A percentile compares a stretch with the other conserved stretches of the same genome.
Evolutionary conservation across 208 protist species (phyloP).

Genomic region (Trichomonas gallinae): DNA sequence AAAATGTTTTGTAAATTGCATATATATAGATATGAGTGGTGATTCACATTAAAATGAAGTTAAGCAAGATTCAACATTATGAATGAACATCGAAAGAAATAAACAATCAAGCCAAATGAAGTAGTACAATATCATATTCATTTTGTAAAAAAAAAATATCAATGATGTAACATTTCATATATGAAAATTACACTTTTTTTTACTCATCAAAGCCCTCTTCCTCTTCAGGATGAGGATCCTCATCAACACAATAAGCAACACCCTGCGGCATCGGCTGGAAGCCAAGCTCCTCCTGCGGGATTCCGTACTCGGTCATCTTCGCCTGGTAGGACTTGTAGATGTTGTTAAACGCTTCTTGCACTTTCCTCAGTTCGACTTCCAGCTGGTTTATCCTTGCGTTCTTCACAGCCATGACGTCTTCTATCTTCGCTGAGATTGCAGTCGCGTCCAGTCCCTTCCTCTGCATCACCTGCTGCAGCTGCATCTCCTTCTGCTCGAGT

Average conservation of each 20-base stretch:
- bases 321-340: neutral
- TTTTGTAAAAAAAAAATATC: too few relatives aligned
- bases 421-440: neutral
- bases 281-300: constrained; percentile 5
- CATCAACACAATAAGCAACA: neutral
- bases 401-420: neutral
- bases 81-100: too few relatives aligned
- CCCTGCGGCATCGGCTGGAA: neutral
- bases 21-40: too few relatives aligned
- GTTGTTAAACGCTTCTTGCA: neutral
- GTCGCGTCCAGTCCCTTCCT: neutral
- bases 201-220: neutral
- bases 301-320: neutral
- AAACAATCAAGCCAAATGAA: too few relatives aligned
- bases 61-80: too few relatives aligned
- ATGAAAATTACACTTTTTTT: too few relatives aligned
- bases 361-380: neutral
- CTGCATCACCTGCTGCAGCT: neutral
- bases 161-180: too few relatives aligned
- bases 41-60: too few relatives aligned
- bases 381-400: constrained; percentile 8
- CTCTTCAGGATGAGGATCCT: neutral
- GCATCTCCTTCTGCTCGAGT: constrained; percentile 2
- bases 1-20: too few relatives aligned
- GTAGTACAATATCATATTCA: too few relatives aligned